Base-by-base conservation (phyloP, 2,329 filamentous ascomycete species). In the Aspergillus pseudonomiae region DNA sequence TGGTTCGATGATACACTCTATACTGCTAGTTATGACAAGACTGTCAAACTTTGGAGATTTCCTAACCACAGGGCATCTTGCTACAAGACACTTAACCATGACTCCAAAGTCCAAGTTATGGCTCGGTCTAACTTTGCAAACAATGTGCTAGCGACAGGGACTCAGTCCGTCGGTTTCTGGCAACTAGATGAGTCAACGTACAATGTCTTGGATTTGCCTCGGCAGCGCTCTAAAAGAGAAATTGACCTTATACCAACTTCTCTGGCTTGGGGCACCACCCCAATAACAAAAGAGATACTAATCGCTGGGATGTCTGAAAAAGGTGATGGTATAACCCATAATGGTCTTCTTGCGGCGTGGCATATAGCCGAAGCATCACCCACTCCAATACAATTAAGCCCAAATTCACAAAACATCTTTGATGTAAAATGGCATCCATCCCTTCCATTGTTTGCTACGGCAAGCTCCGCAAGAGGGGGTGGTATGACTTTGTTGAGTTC, bases 371-470 rank as follows among this genome's bases (percentile, higher is more conserved):
- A 82, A 39, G 73, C 77, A 4, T 68, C 73, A 11, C 69, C 77
- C 6, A 67, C 41, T 9, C 64, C 68, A 28, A 66, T 84, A 1
- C 67, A 75, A n/a, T 71, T 87, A 0, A 73, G 75, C 12, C 81
- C 82, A 1, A 79, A 80, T 19, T 81, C 82, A 1, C 82, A 82
- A 41, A 86, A 85, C 63, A 81, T 88, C 0, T 88, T 88, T 68
- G 86, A 89, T 66, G 76, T 85, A 2, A 79, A 83, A 1, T 89
- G 86, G 82, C 86, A 87, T 67, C 82, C 84, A 0, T 75, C 66
- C 9, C 71, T 82, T 6, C 76, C 77, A 6, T 70, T 79, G 4
- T 88, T 89, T 68, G 85, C 82, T 12, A 83, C 84, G 2, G 87
- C 83, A 1, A 84, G 81, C 61, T 80, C 82, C 12, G 78, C 81